Evolutionary conservation across 225 moss, liverwort and hornwort species (phyloP), one percentile per base, ranked within the genome.

Genomic region (Lunularia cruciata): DNA sequence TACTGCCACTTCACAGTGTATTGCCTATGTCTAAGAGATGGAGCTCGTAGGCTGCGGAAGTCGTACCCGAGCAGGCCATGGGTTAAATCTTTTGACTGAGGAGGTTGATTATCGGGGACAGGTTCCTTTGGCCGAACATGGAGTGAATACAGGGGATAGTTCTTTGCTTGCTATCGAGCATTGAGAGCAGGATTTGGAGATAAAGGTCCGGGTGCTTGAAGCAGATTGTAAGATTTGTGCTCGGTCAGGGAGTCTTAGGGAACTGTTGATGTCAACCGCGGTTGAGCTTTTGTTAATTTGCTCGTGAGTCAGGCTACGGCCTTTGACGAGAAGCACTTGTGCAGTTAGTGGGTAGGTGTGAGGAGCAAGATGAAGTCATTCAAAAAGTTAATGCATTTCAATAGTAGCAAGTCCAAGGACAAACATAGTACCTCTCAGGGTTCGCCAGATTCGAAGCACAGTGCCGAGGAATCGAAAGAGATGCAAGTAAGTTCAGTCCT

Each of bases 301-400:
- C 54, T 54, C 8, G 12, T 26, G 13, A 12, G n/a, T 28, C 22
- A 42, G 33, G 12, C 46, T 46, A 32, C 3, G 54, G 3, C 26
- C n/a, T 69, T 20, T 37, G 37, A 26, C 5, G 7, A 32, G 13
- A 16, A 20, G 43, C 62, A 54, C 36, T 38, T 35, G 70, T 47
- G 37, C 15, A 71, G 6, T 56, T 57, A 26, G 11, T 65, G 12
- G 10, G 39, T 67, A 31, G 62, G 30, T 42, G 47, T 28, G 5
- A 20, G n/a, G 40, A 28, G 57, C 49, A 53, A 47, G 57, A 83
- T 83, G 82, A 83, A 78, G 72, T 83, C 82, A 6, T 35, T 83
- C 18, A 83, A 83, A 40, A 83, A 78, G 60, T 69, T 83, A 68
- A 83, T 75, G 25, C 47, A 71, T 59, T 83, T 83, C 64, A 78